Evolutionary conservation across 148 eudicot species (phyloP), one percentile per base, ranked within the genome.

Genomic region (Diospyros kaki): DNA sequence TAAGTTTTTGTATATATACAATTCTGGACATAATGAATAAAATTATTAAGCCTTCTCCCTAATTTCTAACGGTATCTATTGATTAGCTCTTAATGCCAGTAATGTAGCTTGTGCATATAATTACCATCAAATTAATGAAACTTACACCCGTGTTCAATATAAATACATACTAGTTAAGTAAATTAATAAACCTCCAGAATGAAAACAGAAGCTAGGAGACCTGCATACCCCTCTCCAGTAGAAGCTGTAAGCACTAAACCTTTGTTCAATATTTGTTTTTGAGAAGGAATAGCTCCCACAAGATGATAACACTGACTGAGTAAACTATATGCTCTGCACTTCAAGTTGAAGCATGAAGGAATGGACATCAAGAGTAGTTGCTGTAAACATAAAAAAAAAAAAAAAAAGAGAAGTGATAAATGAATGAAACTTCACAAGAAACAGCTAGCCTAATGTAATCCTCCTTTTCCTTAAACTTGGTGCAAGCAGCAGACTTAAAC

Each of bases 231-330:
- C 72, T 91, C 87, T 39, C 77, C 83, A 68, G 88, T 84, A 39
- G 93, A 82, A 66, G 82, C 77, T 9, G 95, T 80, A 80, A 93
- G 94, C 58, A 85, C 91, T 66, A 96, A 75, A 81, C 89, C 99
- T 89, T 93, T 96, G 83, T 81, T 91, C 71, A 96, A 73, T 66
- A 89, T 86, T 84, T 93, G 99, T 71, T 88, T 91, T 82, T 96
- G 99, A 7, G 89, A 83, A 68, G 91, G 89, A 82, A 85, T 86
- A 48, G 98, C 94, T 77, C 99, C 99, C 51, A 93, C 88, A 12
- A 96, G 97, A 86, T 93, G 97, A 77, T 96, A 93, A 77, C 99
- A 93, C 78, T 93, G 99, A 82, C 94, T 86, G 59, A 96, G 85
- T 60, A 96, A 81, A 85, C 97, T 93, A 80, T 80, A 89, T 38